A percentile compares a stretch with the other conserved stretches of the same genome.
Conservation (phyloP, 768 basidiomycete species). For the Lactarius vividus region DNA sequence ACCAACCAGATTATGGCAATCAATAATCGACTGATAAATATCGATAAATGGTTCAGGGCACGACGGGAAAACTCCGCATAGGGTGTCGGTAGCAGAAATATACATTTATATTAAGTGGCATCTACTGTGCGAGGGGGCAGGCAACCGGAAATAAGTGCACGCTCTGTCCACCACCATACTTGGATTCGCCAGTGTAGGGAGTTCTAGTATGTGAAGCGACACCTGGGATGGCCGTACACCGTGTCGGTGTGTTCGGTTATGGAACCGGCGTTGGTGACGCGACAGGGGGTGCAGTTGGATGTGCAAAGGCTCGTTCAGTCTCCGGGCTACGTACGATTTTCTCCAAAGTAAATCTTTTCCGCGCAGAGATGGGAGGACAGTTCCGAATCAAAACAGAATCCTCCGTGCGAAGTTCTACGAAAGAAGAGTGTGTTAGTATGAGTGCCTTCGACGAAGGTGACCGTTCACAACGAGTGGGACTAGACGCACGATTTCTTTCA, state of each 20-base stretch:
- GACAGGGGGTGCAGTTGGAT: constrained; percentile 1
- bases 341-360: constrained; percentile 74
- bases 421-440: constrained; percentile 6
- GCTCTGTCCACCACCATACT: not conserved
- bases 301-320: constrained; percentile 38
- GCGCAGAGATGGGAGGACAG: constrained; percentile 75
- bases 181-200: not conserved
- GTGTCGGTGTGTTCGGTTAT: not conserved
- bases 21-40: not conserved
- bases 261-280: not conserved
- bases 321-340: constrained; percentile 66
- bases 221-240: not conserved
- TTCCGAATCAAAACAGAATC: constrained; percentile 78
- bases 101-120: not conserved
- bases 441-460: constrained; percentile 4
- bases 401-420: constrained; percentile 59
- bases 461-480: not conserved
- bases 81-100: not conserved
- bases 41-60: not conserved
- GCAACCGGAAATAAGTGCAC: not conserved
- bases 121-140: not conserved
- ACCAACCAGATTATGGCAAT: constrained; percentile 4
- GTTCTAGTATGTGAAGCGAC: not conserved
- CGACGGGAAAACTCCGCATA: not conserved
- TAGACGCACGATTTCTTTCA: constrained; percentile 58